Percentiles rank a stretch among this genome's conserved stretches.
phyloP scores from a whole-genome alignment of 169 alveolate species.

The Sarcocystis neurona region DNA sequence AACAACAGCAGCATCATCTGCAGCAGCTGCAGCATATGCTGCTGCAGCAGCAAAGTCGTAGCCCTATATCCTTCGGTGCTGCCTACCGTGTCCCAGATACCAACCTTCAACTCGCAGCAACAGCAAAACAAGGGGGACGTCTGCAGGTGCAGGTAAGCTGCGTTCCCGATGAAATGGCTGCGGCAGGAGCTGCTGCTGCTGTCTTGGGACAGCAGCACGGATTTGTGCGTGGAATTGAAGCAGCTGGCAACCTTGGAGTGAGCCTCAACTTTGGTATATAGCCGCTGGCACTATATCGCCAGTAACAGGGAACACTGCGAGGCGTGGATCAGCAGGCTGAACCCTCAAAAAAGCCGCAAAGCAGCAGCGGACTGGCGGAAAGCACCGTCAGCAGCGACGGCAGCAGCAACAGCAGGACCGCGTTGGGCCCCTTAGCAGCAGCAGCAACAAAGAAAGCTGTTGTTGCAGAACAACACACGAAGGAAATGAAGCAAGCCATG shows the following conservation, averaged over 20 bases:
- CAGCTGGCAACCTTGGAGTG: conserved; percentile 49
- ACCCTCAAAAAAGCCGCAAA: too few species aligned
- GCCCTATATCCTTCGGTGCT: conserved; percentile 49
- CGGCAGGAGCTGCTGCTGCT: conserved; percentile 51
- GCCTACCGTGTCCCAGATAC: conserved; percentile 58
- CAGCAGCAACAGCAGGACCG: not conserved
- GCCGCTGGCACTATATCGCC: too few species aligned
- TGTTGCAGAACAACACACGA: not conserved
- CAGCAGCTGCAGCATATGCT: conserved; percentile 59
- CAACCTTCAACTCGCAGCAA: conserved; percentile 49
- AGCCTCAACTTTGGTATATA: conserved; percentile 38
- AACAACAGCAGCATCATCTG: conserved; percentile 36
- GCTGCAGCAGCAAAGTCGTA: conserved; percentile 46
- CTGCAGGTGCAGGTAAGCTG: conserved; percentile 47
- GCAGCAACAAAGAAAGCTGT: not conserved
- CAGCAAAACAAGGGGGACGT: conserved; percentile 42
- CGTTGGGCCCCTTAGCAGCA: not conserved
- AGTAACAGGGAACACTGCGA: too few species aligned
- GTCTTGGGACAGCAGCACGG: conserved; percentile 56
- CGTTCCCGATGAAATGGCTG: conserved; percentile 45
- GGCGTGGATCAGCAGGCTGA: too few species aligned
- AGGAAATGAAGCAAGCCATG: too few species aligned
- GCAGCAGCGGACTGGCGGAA: not conserved
- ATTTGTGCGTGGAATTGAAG: conserved; percentile 51
- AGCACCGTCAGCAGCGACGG: not conserved